A percentile compares a stretch with the other conserved stretches of the same genome.
phyloP scores from a whole-genome alignment of 768 basidiomycete species.

The Leccinum disarticulatum region DNA sequence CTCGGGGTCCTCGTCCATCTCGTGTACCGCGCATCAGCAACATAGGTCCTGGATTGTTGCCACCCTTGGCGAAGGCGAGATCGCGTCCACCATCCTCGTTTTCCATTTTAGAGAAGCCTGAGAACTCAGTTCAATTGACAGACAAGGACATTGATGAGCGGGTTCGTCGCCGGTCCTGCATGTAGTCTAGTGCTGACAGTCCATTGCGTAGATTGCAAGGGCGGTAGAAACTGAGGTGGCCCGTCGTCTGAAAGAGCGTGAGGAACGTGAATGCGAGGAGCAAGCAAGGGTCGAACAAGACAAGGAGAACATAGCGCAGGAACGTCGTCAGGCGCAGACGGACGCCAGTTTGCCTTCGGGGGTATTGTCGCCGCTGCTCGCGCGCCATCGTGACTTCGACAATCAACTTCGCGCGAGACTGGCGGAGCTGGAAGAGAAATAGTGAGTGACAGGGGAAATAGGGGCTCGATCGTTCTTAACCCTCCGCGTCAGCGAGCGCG shows the following conservation, averaged over 20 bases:
- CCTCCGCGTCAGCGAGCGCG: constrained; percentile 51
- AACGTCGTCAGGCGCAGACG: constrained; percentile 5
- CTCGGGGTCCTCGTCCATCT: constrained; percentile 31
- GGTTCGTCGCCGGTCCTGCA: constrained; percentile 35
- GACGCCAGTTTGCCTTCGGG: constrained; percentile 31
- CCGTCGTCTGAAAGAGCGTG: constrained; percentile 53
- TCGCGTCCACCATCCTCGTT: constrained; percentile 20
- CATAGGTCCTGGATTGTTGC: constrained; percentile 27
- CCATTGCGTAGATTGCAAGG: constrained; percentile 54
- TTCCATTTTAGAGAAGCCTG: constrained; percentile 17
- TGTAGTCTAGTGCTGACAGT: neutral
- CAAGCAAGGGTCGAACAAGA: constrained; percentile 24
- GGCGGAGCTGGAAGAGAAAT: constrained; percentile 68
- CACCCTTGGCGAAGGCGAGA: constrained; percentile 20
- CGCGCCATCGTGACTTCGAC: constrained; percentile 67
- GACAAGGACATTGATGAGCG: constrained; percentile 76
- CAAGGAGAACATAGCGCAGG: constrained; percentile 26
- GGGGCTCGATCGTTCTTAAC: constrained; percentile 13
- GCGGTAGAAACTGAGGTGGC: constrained; percentile 76
- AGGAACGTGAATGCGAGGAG: constrained; percentile 35
- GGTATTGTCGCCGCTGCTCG: constrained; percentile 60
- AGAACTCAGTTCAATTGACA: constrained; percentile 37
- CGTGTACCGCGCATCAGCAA: constrained; percentile 34
- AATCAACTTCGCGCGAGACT: constrained; percentile 63
- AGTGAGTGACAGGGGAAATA: constrained; percentile 45